Base-by-base conservation (phyloP, 306 rosid species). In the Urtica urens region DNA sequence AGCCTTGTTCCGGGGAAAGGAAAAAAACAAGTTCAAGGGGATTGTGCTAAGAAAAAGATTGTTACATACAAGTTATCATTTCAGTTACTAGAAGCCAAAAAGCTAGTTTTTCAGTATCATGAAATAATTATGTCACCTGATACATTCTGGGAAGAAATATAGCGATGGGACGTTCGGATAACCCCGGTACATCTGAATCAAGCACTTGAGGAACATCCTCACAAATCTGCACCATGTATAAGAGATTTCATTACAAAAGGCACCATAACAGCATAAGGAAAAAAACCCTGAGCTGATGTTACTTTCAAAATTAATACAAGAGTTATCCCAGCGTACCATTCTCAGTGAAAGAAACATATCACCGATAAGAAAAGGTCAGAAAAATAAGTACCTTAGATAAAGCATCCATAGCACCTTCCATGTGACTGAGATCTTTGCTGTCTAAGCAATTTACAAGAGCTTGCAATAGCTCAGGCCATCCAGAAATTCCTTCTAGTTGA, bases 371-470 rank as follows among this genome's bases (percentile, higher is more conserved):
- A n/a, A n/a, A n/a, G n/a, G n/a, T n/a, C n/a, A n/a, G n/a, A n/a
- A n/a, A n/a, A n/a, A n/a, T n/a, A n/a, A n/a, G n/a, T 65, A 92
- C 99, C 96, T 92, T 92, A 55, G 96, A 92, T 52, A 92, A 76
- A 12, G 96, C 86, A 64, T 92, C 99, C 99, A 92, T 92, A 37
- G 96, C 99, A 47, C 99, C 99, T 80, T 92, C 99, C 99, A 92
- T 82, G 70, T 82, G 99, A 72, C 69, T 85, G 41, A 78, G 56
- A 63, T 92, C 94, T 65, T 66, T 79, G 58, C 96, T 86, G 61
- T 92, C 96, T 65, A 92, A 70, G 61, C 94, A 92, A 71, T 23
- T 86, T 24, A 92, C 94, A 34, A 92, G 96, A 44, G 85, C 93
- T 56, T 92, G 82, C 93, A 92, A 70, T 67, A 92, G 76, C 56